Percentiles rank a stretch among this genome's conserved stretches.
Evolutionary conservation across 2,329 filamentous ascomycete species (phyloP).

Genomic region (Didymellaceae sp.): DNA sequence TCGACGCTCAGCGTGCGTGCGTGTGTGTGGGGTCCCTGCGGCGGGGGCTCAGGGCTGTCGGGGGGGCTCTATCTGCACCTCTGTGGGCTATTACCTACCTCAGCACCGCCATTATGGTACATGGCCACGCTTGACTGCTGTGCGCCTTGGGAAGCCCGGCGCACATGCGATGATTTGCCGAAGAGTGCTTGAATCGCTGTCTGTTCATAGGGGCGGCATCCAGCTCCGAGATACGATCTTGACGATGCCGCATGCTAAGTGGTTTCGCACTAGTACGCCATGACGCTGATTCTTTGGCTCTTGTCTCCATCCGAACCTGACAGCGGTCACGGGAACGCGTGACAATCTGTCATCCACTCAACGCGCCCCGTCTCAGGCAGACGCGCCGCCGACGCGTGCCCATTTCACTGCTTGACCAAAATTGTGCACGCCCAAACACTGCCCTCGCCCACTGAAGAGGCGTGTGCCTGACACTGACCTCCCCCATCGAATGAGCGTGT

Average conservation of each 20-base stretch:
- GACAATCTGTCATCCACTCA: no score
- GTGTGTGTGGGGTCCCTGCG: no score
- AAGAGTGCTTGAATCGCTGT: not conserved
- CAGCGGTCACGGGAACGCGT: conserved; percentile 2
- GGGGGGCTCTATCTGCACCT: no score
- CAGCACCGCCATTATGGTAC: conserved; percentile 44
- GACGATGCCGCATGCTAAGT: not conserved
- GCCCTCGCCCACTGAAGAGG: no score
- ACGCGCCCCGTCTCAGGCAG: no score
- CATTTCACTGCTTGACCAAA: no score
- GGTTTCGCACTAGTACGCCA: conserved; percentile 1
- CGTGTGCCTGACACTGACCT: not conserved
- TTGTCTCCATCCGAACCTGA: not conserved
- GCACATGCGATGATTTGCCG: conserved; percentile 4
- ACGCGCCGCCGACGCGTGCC: not conserved
- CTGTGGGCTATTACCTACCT: no score
- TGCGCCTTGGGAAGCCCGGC: conserved; percentile 4
- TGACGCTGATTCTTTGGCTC: not conserved
- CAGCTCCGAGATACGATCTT: not conserved
- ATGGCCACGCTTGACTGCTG: conserved; percentile 40
- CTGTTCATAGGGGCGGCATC: conserved; percentile 8
- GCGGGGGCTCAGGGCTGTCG: no score
- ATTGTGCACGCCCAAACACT: no score
- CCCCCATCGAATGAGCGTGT: not conserved
- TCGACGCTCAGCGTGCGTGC: conserved; percentile 15